Evolutionary conservation across 2,329 filamentous ascomycete genomes (phyloP).

Genomic region (Venturia pyrina): DNA sequence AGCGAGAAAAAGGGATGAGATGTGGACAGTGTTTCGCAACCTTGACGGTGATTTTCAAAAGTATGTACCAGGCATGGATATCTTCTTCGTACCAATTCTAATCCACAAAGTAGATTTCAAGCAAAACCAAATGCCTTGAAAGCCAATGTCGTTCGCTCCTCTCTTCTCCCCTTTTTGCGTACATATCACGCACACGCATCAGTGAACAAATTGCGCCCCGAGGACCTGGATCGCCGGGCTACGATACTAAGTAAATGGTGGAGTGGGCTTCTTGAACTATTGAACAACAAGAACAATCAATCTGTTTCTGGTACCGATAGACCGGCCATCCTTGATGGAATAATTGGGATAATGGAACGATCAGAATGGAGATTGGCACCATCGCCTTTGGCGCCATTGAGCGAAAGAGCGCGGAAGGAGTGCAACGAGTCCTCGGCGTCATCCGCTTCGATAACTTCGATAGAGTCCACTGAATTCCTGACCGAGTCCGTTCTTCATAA

Average conservation of each 20-base stretch:
- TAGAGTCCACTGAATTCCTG: conserved; percentile 47
- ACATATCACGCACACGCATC: conserved; percentile 60
- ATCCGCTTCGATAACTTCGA: conserved; percentile 50
- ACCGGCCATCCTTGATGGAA: conserved; percentile 67
- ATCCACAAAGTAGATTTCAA: conserved; percentile 47
- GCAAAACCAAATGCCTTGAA: conserved; percentile 64
- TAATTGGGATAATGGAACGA: conserved; percentile 75
- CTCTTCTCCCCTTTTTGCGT: conserved; percentile 67
- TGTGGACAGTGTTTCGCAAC: conserved; percentile 58
- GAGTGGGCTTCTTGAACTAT: conserved; percentile 69
- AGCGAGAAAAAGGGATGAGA: conserved; percentile 55
- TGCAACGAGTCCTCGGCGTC: conserved; percentile 15
- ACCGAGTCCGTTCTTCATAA: conserved; percentile 76
- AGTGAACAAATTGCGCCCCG: conserved; percentile 54
- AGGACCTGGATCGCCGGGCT: conserved; percentile 72
- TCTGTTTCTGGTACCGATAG: conserved; percentile 77
- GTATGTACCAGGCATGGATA: conserved; percentile 26
- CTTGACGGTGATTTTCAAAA: conserved; percentile 61
- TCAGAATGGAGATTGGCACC: conserved; percentile 76
- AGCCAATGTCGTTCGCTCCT: conserved; percentile 61
- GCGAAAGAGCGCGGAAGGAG: conserved; percentile 34
- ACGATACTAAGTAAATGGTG: conserved; percentile 87
- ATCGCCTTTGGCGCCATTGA: conserved; percentile 54
- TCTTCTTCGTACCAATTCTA: background rate
- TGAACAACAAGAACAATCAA: conserved; percentile 65